Evolutionary conservation across 2,329 filamentous ascomycete species (phyloP).

Genomic region (Ceratocystis albifundus): DNA sequence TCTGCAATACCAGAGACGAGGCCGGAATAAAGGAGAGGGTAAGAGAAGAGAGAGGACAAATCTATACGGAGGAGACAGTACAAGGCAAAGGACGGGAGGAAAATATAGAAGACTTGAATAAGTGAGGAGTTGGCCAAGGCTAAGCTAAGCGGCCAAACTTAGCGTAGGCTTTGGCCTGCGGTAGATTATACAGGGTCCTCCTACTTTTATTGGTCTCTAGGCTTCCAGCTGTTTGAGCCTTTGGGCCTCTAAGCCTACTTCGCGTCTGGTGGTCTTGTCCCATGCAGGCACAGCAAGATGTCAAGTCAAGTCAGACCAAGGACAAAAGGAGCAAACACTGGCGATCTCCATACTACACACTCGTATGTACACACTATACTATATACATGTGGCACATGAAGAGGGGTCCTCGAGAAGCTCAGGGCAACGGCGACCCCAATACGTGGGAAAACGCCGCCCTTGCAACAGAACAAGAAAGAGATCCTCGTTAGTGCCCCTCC

Average conservation of each 20-base stretch:
- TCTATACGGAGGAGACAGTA: not conserved
- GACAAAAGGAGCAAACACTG: constrained; percentile 3
- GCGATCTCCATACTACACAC: not conserved
- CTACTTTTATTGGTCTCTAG: not conserved
- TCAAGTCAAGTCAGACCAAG: not conserved
- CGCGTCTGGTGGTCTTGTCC: not conserved
- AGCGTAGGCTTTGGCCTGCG: not conserved
- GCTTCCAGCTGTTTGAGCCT: not conserved
- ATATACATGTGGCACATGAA: too few relatives aligned
- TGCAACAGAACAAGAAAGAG: not conserved
- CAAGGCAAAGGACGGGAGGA: not conserved
- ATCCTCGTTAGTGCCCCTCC: too few relatives aligned
- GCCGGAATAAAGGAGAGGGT: not conserved
- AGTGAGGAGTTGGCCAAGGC: not conserved
- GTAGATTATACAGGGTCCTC: constrained; percentile 1
- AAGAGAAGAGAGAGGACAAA: not conserved
- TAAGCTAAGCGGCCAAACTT: not conserved
- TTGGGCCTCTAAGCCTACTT: not conserved
- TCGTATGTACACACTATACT: not conserved
- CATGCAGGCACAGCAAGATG: constrained; percentile 5
- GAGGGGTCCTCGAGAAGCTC: not conserved
- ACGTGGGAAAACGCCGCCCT: not conserved
- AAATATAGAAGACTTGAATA: not conserved
- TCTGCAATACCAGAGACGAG: not conserved
- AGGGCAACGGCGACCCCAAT: not conserved